Evolutionary conservation across 768 basidiomycete species (phyloP).

Genomic region (Termitomyces sp.): DNA sequence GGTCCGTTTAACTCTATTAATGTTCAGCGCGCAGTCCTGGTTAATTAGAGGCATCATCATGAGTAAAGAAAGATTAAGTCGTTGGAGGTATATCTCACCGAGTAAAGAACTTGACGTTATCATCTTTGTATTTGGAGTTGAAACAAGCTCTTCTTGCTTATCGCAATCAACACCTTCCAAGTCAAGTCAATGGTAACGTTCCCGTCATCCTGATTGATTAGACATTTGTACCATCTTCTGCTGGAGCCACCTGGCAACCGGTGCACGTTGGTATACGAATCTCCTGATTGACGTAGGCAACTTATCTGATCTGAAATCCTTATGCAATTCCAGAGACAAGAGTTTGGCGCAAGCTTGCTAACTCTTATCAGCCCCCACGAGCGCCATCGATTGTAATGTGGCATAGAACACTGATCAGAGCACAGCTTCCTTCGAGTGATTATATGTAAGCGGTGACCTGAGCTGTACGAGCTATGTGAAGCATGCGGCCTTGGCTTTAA

Average conservation of each 20-base stretch:
- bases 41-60: background rate
- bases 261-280: background rate
- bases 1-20: background rate
- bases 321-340: background rate
- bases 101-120: background rate
- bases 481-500: no score
- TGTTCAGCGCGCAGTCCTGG: no score
- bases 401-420: background rate
- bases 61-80: background rate
- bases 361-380: background rate
- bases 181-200: background rate
- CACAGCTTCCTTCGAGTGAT: background rate
- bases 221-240: background rate
- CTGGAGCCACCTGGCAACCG: background rate
- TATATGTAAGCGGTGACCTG: no score
- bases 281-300: background rate
- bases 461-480: no score
- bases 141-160: background rate
- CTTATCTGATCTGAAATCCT: background rate
- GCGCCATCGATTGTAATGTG: background rate
- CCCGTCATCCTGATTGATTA: background rate
- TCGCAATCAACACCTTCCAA: background rate
- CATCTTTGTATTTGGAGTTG: background rate
- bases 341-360: background rate
- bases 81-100: no score